Base-by-base conservation (phyloP, 192 early-diverging fungal species). In the Mortierella hygrophila region DNA sequence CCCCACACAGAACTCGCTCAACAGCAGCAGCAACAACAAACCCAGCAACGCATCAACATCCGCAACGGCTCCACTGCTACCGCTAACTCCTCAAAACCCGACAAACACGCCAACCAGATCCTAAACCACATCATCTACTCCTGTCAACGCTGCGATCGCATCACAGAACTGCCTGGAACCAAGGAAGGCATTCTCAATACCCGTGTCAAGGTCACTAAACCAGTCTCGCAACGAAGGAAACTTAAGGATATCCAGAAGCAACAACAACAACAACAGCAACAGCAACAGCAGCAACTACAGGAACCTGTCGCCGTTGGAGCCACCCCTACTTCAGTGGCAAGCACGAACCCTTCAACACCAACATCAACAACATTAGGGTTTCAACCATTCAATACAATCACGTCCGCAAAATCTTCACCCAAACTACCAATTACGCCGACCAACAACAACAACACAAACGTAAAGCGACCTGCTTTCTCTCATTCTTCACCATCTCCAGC, bases 41-140 rank as follows among this genome's bases (percentile, higher is more conserved):
- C 52, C 21, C 82, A 89, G n/a, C 55, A 69, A 35, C 63, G 72
- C 70, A 65, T 32, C 78, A 89, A 42, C 55, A 69, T 29, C 40
- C 74, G 68, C 70, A 52, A 46, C 69, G 76, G n/a, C 47, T 47
- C 9, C 71, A 21, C 10, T 1, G 71, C 23, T 60, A 55, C 40
- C 16, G 49, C 18, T 38, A 71, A 65, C 37, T 38, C 20, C 35
- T 35, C 68, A 76, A 82, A 83, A 78, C 9, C 69, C 2, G 65
- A 79, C n/a, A 77, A 77, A 16, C 79, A 78, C 21, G 32, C 76
- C 8, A 82, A 74, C 29, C 79, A 85, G 42, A 18, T 78, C 47
- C 73, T 82, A 60, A 89, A 89, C 60, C 75, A 85, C 37, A 38
- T 88, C 38, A 76, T 81, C n/a, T 89, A 89, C 68, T 74, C 82